Evolutionary conservation across 768 basidiomycete genomes (phyloP), one percentile per base, ranked within the genome.

Genomic region (Xerocomellus dryophilus): DNA sequence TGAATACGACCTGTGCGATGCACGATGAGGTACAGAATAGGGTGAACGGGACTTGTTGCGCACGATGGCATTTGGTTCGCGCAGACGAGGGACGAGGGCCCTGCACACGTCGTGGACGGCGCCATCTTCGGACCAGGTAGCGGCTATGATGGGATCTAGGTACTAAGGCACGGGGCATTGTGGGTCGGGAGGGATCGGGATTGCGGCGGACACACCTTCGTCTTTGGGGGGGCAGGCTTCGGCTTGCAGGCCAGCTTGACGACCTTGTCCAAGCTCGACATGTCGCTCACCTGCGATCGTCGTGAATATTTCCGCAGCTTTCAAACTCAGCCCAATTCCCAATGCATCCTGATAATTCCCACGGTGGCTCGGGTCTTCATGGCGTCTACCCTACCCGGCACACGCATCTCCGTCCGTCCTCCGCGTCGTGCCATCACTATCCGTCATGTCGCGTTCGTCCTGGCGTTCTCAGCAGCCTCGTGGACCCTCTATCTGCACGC

Each of bases 171-270:
- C 38, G 34, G 20, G 11, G 41, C 8, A 20, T 50, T 50, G 40
- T 55, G 46, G 23, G 51, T 35, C 41, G 7, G 17, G 3, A 11
- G 10, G 7, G 35, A 36, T n/a, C 42, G 40, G 36, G 20, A 6
- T 3, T 17, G 18, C 5, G 21, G 25, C 15, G 7, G 2, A 69
- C 73, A 17, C 55, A 93, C 95, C 82, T 99, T 99, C 59, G 93
- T 74, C 75, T 99, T 99, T 57, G 97, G 97, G 2, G 92, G 86
- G 2, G 93, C 92, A 43, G 91, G 84, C 76, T 98, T 98, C 52
- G 95, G 92, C 80, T 98, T 98, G 76, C 94, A 98, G 14, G 96
- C 97, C 68, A 92, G 75, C 75, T 96, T 97, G 62, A 98, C 90
- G 66, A 90, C 86, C 79, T 98, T 91, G 77, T 91, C 89, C 72